Evolutionary conservation across 208 protist genomes (phyloP).

Genomic region (Trichomonas vaginalis): DNA sequence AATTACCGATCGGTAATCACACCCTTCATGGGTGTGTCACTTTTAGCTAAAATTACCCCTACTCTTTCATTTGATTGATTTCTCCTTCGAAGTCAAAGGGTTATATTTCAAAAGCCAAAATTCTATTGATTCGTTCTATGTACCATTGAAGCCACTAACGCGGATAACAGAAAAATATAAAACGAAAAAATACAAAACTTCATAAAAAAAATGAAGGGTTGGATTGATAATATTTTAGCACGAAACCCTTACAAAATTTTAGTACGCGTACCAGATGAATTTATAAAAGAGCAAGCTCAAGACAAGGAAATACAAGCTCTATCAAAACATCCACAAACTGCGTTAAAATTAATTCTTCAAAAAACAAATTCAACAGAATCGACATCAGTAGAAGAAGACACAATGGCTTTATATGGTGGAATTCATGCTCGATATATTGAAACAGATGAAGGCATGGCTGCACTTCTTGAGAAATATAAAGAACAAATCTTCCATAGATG

Average conservation of each 20-base stretch:
- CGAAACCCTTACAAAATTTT: background rate
- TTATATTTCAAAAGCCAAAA: no score
- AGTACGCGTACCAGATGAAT: background rate
- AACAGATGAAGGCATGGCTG: background rate
- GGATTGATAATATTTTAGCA: background rate
- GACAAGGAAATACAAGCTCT: background rate
- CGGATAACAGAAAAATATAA: no score
- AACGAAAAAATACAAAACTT: background rate
- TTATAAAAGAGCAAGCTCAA: background rate
- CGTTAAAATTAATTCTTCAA: background rate
- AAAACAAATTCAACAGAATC: background rate
- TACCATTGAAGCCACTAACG: no score
- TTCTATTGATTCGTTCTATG: no score
- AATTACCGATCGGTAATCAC: no score
- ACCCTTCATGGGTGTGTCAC: no score
- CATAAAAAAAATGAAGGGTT: background rate
- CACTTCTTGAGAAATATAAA: background rate
- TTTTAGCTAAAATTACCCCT: no score
- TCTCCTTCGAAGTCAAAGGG: no score
- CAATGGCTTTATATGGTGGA: background rate
- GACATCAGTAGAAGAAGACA: background rate
- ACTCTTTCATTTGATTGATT: no score
- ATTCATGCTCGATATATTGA: background rate
- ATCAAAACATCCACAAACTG: background rate
- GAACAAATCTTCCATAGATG: background rate